Evolutionary conservation across 2,329 filamentous ascomycete species (phyloP).

Genomic region (Hypoxylon sp.): DNA sequence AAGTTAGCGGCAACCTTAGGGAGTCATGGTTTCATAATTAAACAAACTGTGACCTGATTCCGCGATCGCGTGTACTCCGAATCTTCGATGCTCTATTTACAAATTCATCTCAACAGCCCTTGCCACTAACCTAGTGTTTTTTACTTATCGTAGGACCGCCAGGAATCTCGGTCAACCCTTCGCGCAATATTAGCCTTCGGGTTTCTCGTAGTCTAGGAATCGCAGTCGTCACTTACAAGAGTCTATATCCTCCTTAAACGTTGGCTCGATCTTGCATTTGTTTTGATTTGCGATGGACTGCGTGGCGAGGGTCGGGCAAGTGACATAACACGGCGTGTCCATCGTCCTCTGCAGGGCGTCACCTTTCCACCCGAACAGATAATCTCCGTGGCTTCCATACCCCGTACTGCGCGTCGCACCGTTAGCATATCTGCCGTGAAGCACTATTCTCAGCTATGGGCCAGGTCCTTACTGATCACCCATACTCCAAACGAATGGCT

Average conservation of each 20-base stretch:
- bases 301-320: slow-evolving; percentile 49
- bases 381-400: slow-evolving; percentile 53
- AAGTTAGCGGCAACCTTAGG: neutral
- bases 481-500: slow-evolving; percentile 52
- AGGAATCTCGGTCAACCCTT: slow-evolving; percentile 44
- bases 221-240: slow-evolving; percentile 47
- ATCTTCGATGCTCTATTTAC: too few relatives aligned
- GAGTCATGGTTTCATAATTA: too few relatives aligned
- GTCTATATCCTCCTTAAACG: slow-evolving; percentile 50
- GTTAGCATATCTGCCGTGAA: neutral
- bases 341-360: slow-evolving; percentile 51
- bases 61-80: too few relatives aligned
- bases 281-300: slow-evolving; percentile 51
- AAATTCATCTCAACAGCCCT: neutral
- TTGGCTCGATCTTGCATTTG: slow-evolving; percentile 49
- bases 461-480: slow-evolving; percentile 44
- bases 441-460: neutral
- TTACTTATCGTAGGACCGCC: slow-evolving; percentile 38
- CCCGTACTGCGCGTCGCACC: slow-evolving; percentile 45
- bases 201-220: neutral
- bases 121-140: slow-evolving; percentile 20
- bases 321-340: slow-evolving; percentile 51
- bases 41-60: too few relatives aligned
- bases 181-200: slow-evolving; percentile 9
- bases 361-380: slow-evolving; percentile 54